These are phyloP conservation scores for Smallanthus sonchifolius DNA, from an alignment of 129 eudicot species.

Conservation along the genomic window DNA sequence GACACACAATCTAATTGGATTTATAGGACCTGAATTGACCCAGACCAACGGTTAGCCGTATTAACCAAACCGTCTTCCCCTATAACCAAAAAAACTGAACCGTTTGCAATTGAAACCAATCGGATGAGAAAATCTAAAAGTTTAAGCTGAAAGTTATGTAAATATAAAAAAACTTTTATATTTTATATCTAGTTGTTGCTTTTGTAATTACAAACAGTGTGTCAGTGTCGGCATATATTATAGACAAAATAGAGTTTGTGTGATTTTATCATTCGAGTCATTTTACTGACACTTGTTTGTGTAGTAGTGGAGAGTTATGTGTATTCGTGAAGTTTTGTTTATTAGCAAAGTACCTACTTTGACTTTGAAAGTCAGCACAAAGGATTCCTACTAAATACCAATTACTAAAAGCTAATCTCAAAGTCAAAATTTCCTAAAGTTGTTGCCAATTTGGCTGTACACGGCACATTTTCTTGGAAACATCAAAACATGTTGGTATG, in stretches of 20 bases:
- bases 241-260: slow-evolving; percentile 9
- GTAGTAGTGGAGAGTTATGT: slow-evolving; percentile 14
- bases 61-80: not conserved
- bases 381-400: slow-evolving; percentile 11
- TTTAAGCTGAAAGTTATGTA: not conserved
- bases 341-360: slow-evolving; percentile 7
- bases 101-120: not conserved
- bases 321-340: slow-evolving; percentile 28
- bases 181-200: not conserved
- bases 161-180: not conserved
- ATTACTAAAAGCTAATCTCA: slow-evolving; percentile 1
- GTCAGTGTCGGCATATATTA: not conserved
- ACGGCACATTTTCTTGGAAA: not conserved
- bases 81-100: not conserved
- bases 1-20: not conserved
- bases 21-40: not conserved
- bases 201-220: not conserved
- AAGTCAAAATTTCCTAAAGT: slow-evolving; percentile 7
- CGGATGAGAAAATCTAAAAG: not conserved
- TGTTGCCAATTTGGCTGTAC: slow-evolving; percentile 10
- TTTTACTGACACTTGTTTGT: slow-evolving; percentile 14
- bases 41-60: not conserved
- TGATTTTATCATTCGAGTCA: not conserved
- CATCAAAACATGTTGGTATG: not conserved
- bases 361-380: slow-evolving; percentile 26